Conservation (phyloP, 768 basidiomycete genomes). For the Suillus spraguei region DNA sequence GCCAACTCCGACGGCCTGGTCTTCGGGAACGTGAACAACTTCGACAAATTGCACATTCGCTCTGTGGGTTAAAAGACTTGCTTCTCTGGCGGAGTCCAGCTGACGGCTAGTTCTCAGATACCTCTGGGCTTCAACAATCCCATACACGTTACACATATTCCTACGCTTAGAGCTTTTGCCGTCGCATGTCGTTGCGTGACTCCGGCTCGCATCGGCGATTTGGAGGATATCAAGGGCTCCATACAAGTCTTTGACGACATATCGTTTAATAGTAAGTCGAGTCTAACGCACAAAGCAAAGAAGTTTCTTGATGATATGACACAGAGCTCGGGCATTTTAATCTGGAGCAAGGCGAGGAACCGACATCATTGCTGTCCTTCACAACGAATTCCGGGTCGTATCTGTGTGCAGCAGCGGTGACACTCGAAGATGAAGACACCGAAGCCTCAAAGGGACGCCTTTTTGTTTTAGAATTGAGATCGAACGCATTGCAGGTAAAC, state of each 20-base stretch:
- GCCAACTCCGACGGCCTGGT: conserved; percentile 54
- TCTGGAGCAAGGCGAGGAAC: conserved; percentile 55
- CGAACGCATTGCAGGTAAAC: conserved; percentile 25
- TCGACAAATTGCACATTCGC: conserved; percentile 81
- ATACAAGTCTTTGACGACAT: conserved; percentile 70
- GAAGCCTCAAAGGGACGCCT: conserved; percentile 63
- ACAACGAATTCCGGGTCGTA: conserved; percentile 38
- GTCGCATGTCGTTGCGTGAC: conserved; percentile 60
- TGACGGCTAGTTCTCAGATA: conserved; percentile 45
- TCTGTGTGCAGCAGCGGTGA: conserved; percentile 54
- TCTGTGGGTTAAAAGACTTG: conserved; percentile 49
- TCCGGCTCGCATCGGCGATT: conserved; percentile 56
- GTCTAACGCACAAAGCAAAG: too few species aligned
- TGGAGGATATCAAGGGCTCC: conserved; percentile 48
- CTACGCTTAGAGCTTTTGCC: conserved; percentile 57
- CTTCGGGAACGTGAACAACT: conserved; percentile 66
- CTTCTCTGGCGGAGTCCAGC: conserved; percentile 2
- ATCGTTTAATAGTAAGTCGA: conserved; percentile 59
- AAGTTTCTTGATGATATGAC: not conserved
- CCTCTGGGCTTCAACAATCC: conserved; percentile 76
- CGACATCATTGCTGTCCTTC: conserved; percentile 51
- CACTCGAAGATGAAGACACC: conserved; percentile 42
- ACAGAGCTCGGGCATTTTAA: conserved; percentile 35
- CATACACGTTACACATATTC: conserved; percentile 62
- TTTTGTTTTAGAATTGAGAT: conserved; percentile 50